Evolutionary conservation across 768 basidiomycete genomes (phyloP), one percentile per base, ranked within the genome.

Genomic region (Mycena crocata): DNA sequence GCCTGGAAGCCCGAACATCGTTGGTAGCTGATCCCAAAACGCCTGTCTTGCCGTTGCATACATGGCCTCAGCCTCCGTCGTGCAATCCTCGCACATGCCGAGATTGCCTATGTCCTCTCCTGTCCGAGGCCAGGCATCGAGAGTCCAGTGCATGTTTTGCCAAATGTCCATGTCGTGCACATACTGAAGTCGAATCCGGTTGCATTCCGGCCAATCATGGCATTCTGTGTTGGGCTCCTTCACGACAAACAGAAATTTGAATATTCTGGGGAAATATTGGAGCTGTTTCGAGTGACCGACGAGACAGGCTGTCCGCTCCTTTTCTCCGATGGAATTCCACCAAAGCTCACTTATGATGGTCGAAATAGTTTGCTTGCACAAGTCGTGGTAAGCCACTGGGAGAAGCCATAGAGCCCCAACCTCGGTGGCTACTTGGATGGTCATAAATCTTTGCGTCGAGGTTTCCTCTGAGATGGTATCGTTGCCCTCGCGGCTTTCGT

Each of bases 321-420:
- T 40, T 17, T 40, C 40, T 8, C 9, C 40, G 40, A 40, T 14
- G 15, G 6, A 7, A 4, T 17, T 40, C 40, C 40, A 40, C 6
- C 40, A 8, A 9, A 21, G 40, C 5, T 8, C 40, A 21, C 15
- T 17, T 5, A 58, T 19, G 19, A 58, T 34, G 31, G 7, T 8
- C 14, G 10, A 17, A n/a, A 58, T 23, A 1, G 10, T 6, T 2
- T 9, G 24, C n/a, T 13, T 21, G 32, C 44, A 48, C 3, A 48
- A 3, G 31, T 32, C 32, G 45, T 58, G 37, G 13, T 48, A 58
- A 9, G 57, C 46, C 8, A 6, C 31, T 4, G 57, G 57, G 24
- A 58, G 57, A 5, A 58, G 30, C 57, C 57, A 58, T 10, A 58
- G 30, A 2, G 57, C 57, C 10, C 57, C 45, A 10, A 48, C 44